Base-by-base conservation (phyloP, 352 stramenopile species). In the Elongisporangium prolatum region DNA sequence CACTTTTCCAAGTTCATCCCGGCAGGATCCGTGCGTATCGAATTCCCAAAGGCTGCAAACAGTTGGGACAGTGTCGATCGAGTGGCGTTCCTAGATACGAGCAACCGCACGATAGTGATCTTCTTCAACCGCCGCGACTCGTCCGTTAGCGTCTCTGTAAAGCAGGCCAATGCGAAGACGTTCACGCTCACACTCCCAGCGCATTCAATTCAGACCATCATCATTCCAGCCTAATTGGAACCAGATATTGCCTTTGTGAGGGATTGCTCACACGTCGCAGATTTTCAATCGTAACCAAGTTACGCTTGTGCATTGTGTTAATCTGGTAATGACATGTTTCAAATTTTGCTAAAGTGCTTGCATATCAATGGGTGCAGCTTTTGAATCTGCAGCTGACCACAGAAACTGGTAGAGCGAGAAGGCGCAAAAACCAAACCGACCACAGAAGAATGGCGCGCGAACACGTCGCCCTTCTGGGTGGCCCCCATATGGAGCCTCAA, bases 1-100 rank as follows among this genome's bases (percentile, higher is more conserved):
- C 79, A 89, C 61, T 66, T 87, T 17, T 72, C 68, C 44, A 82
- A 80, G 56, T 89, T 89, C 57, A 59, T 88, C 2, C 61, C 74
- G 2, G 59, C 71, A 0, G 79, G 69, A 17, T 86, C 79, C 7
- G 65, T 67, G 14, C 77, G 79, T 21, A 64, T 91, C 21, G 69
- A 77, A 21, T 65, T 83, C 54, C 54, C 59, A 37, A 73, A 67
- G 52, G 65, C 52, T 38, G 28, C 22, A 17, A 67, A 68, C 38
- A 68, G 56, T 34, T 57, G 70, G 24, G 64, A 25, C 48, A 69
- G 70, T 21, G 65, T 81, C 56, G 63, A 84, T 48, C 65, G 68
- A 40, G 68, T 65, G 22, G 75, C 75, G 21, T 86, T 86, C 59
- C 56, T 81, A n/a, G 81, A 74, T 8, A 74, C 76, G 0, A 61